These are phyloP conservation scores for Perilla frutescens DNA, from an alignment of 257 asterid species.

Conservation along the genomic window DNA sequence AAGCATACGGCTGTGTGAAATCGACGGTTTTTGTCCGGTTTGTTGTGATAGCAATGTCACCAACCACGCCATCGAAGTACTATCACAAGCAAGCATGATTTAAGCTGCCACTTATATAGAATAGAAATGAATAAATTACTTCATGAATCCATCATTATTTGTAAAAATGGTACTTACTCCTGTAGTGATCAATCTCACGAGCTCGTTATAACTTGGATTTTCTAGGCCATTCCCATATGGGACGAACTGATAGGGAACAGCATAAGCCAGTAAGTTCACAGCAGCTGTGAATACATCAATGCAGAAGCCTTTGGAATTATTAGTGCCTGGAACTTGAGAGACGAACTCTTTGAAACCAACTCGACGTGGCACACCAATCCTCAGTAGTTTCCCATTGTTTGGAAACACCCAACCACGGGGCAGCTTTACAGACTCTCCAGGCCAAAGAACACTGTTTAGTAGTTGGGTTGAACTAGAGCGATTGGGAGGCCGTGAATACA, in stretches of 20 bases:
- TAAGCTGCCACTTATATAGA: slow-evolving; percentile 21
- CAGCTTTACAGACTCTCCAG: slow-evolving; percentile 65
- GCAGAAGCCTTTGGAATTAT: slow-evolving; percentile 80
- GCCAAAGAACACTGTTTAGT: slow-evolving; percentile 80
- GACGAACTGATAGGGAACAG: slow-evolving; percentile 79
- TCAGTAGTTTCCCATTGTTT: slow-evolving; percentile 72
- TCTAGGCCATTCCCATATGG: slow-evolving; percentile 82
- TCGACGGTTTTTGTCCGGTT: slow-evolving; percentile 64
- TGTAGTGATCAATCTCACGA: slow-evolving; percentile 62
- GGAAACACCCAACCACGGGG: slow-evolving; percentile 99
- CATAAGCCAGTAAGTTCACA: slow-evolving; percentile 78
- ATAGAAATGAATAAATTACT: neutral
- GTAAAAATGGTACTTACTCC: slow-evolving; percentile 64
- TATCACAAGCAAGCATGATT: slow-evolving; percentile 38
- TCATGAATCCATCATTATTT: neutral
- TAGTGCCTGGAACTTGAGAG: slow-evolving; percentile 68
- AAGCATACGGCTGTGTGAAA: slow-evolving; percentile 73
- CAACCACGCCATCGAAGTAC: slow-evolving; percentile 64
- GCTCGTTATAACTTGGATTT: slow-evolving; percentile 72
- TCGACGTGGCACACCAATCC: slow-evolving; percentile 85
- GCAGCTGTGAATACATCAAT: slow-evolving; percentile 92
- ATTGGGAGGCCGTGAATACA: slow-evolving; percentile 53
- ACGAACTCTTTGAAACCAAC: slow-evolving; percentile 79
- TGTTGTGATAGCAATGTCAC: slow-evolving; percentile 60
- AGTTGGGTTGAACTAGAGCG: slow-evolving; percentile 57